Percentiles rank a stretch among this genome's conserved stretches.
Conservation (phyloP, 2,329 filamentous ascomycete genomes). For the Rhynchosporium secalis region DNA sequence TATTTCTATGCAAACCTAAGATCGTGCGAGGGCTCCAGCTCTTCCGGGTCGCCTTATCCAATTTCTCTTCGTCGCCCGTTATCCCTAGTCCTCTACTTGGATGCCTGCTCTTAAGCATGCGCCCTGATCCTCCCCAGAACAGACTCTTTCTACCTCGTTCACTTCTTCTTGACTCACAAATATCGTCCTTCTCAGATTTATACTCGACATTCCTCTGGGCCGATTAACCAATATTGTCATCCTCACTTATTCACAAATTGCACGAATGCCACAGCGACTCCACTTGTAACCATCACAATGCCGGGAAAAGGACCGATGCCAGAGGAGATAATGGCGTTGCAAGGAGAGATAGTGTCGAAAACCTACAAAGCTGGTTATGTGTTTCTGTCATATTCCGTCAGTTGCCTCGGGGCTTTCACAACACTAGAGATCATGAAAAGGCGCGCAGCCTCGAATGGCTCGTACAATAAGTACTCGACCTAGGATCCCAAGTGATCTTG, state of each 20-base stretch:
- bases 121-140: too few relatives aligned
- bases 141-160: not conserved
- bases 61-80: not conserved
- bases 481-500: constrained; percentile 5
- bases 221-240: too few relatives aligned
- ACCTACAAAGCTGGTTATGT: constrained; percentile 57
- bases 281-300: not conserved
- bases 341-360: constrained; percentile 27
- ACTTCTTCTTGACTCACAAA: not conserved
- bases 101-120: not conserved
- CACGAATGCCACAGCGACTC: not conserved
- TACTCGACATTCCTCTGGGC: not conserved
- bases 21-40: not conserved
- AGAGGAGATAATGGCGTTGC: constrained; percentile 10
- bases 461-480: constrained; percentile 64
- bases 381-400: constrained; percentile 66
- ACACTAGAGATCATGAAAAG: constrained; percentile 81
- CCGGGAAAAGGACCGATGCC: not conserved
- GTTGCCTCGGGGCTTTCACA: constrained; percentile 73
- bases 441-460: constrained; percentile 66
- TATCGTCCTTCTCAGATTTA: not conserved
- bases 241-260: not conserved
- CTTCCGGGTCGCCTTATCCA: not conserved
- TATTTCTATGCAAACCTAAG: not conserved
- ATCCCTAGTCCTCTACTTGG: not conserved